Evolutionary conservation across 2,329 filamentous ascomycete genomes (phyloP).

Genomic region (Atkinsonella hypoxylon): DNA sequence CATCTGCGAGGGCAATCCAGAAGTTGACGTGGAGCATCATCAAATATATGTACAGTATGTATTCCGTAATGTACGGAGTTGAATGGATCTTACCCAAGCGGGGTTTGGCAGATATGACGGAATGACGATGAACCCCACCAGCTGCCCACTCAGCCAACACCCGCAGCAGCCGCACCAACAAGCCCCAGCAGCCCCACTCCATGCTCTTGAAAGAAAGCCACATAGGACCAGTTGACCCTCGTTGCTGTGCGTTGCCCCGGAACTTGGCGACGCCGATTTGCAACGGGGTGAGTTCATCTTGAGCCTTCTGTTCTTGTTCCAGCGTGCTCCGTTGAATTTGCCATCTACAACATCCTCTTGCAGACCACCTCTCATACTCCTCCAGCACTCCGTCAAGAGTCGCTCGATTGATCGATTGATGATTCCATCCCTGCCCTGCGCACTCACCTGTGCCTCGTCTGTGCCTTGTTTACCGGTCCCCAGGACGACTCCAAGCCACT

Average conservation of each 20-base stretch:
- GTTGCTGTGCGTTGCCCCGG: background rate
- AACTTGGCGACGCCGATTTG: background rate
- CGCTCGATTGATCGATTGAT: background rate
- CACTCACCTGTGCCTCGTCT: background rate
- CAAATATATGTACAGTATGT: background rate
- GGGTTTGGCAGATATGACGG: too few relatives aligned
- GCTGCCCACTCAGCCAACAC: too few relatives aligned
- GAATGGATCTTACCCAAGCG: too few relatives aligned
- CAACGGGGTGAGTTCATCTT: constrained; percentile 2
- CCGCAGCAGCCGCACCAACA: too few relatives aligned
- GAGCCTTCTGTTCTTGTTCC: background rate
- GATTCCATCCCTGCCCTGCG: background rate
- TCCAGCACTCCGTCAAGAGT: background rate
- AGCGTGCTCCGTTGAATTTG: background rate
- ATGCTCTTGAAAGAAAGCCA: too few relatives aligned
- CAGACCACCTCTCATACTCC: background rate
- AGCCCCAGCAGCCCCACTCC: background rate
- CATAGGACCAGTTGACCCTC: too few relatives aligned
- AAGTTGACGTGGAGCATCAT: background rate
- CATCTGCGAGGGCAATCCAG: background rate
- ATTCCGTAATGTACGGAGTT: background rate
- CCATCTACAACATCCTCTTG: background rate
- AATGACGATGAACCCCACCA: too few relatives aligned
- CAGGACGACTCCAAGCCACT: constrained; percentile 1
- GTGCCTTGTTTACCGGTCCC: background rate